Evolutionary conservation across 2,329 filamentous ascomycete genomes (phyloP).

Genomic region (Diplocarpon mali): DNA sequence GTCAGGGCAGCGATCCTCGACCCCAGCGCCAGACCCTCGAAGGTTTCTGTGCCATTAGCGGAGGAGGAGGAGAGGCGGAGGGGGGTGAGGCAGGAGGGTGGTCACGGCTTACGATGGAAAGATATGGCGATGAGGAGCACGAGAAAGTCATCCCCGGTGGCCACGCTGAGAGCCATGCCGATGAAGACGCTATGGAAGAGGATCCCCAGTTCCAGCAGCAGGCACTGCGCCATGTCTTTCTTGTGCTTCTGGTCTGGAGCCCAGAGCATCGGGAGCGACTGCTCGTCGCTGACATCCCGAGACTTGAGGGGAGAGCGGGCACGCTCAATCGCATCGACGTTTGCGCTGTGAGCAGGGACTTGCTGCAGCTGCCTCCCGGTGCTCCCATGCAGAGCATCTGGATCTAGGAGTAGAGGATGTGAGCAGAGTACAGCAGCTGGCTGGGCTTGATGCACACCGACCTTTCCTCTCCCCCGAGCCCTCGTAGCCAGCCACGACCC

Average conservation of each 20-base stretch:
- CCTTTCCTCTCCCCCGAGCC: background rate
- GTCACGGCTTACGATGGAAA: slow-evolving; percentile 6
- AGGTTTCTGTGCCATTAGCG: slow-evolving; percentile 3
- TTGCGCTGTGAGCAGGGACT: slow-evolving; percentile 1
- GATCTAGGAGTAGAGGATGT: background rate
- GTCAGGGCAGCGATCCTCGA: slow-evolving; percentile 4
- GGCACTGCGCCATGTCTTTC: slow-evolving; percentile 4
- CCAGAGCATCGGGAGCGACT: background rate
- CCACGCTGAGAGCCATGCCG: slow-evolving; percentile 5
- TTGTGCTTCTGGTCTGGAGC: slow-evolving; percentile 40
- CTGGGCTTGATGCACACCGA: background rate
- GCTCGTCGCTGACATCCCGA: slow-evolving; percentile 20
- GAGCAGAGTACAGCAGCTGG: background rate
- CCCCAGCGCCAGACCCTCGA: slow-evolving; percentile 5
- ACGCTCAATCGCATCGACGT: slow-evolving; percentile 2
- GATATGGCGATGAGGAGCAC: slow-evolving; percentile 5
- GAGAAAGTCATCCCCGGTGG: slow-evolving; percentile 3
- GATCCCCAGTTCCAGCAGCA: slow-evolving; percentile 28
- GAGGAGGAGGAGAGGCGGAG: background rate
- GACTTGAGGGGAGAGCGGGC: background rate
- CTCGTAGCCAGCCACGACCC: background rate
- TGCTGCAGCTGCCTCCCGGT: slow-evolving; percentile 2
- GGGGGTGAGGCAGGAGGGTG: no score
- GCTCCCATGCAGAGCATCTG: background rate
- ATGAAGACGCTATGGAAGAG: slow-evolving; percentile 11